Conservation (phyloP, 2,329 filamentous ascomycete species). For the Graphium sp. region DNA sequence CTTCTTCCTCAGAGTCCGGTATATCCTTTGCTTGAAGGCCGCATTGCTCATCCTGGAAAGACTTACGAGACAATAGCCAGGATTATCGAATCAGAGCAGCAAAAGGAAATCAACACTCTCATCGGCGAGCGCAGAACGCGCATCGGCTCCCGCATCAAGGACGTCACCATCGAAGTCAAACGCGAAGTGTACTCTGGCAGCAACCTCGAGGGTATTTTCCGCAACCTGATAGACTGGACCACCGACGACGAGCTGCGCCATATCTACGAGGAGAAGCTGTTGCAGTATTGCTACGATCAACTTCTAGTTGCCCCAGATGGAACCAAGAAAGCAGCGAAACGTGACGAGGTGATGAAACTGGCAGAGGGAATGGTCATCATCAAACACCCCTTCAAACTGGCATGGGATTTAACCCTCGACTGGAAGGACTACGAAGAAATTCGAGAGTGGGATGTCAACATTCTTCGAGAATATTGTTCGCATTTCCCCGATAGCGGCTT, state of each 20-base stretch:
- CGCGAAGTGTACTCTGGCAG: conserved; percentile 65
- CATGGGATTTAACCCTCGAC: conserved; percentile 82
- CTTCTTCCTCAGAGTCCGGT: conserved; percentile 67
- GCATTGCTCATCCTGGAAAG: conserved; percentile 60
- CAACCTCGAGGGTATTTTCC: conserved; percentile 65
- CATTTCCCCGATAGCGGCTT: conserved; percentile 78
- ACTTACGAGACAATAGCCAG: conserved; percentile 74
- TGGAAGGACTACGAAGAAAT: conserved; percentile 70
- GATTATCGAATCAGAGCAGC: conserved; percentile 73
- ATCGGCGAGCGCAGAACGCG: conserved; percentile 81
- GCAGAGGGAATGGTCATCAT: conserved; percentile 93
- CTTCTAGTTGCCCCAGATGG: conserved; percentile 51
- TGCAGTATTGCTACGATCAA: conserved; percentile 65
- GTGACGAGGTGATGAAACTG: conserved; percentile 55
- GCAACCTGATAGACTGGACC: conserved; percentile 77
- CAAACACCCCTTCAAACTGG: conserved; percentile 73
- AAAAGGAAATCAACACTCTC: conserved; percentile 72
- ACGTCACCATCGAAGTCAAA: conserved; percentile 78
- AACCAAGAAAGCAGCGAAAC: conserved; percentile 49
- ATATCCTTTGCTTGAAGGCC: conserved; percentile 69
- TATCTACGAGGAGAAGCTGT: conserved; percentile 75
- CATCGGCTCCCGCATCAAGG: conserved; percentile 65
- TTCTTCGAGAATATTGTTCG: conserved; percentile 65
- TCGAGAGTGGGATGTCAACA: conserved; percentile 57
- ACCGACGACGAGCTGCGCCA: conserved; percentile 71